A percentile compares a stretch with the other conserved stretches of the same genome.
phyloP scores from a whole-genome alignment of 805 yeast genomes.

The Ogataea siamensis region DNA sequence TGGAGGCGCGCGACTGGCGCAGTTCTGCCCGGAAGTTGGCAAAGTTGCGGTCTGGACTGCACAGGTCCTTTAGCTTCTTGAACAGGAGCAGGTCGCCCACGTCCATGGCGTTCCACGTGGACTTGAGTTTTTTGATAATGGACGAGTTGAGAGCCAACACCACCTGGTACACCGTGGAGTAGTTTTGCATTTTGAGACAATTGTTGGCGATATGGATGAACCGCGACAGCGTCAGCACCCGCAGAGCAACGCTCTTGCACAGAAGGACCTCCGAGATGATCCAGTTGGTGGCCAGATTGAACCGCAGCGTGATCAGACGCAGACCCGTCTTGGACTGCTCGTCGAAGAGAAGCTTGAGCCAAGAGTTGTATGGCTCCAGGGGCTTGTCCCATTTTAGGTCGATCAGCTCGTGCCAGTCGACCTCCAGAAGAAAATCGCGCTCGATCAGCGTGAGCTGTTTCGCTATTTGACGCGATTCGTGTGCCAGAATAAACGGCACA shows the following conservation, averaged over 20 bases:
- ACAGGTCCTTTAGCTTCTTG: conserved; percentile 63
- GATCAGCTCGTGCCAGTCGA: conserved; percentile 89
- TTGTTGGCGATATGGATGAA: conserved; percentile 83
- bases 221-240: conserved; percentile 72
- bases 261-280: conserved; percentile 81
- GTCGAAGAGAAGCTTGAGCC: conserved; percentile 74
- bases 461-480: conserved; percentile 64
- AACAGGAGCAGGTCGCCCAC: conserved; percentile 70
- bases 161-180: conserved; percentile 83
- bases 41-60: conserved; percentile 77
- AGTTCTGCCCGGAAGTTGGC: conserved; percentile 61
- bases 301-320: conserved; percentile 77
- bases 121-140: conserved; percentile 53
- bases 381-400: conserved; percentile 72
- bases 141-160: conserved; percentile 74
- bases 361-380: conserved; percentile 68
- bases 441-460: conserved; percentile 86
- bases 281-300: conserved; percentile 90
- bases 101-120: conserved; percentile 73
- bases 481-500: conserved; percentile 77
- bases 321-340: conserved; percentile 55
- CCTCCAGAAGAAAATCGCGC: conserved; percentile 73
- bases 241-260: conserved; percentile 56
- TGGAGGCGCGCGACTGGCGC: conserved; percentile 51
- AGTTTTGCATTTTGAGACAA: conserved; percentile 73